Base-by-base conservation (phyloP, 2,329 filamentous ascomycete genomes). In the Pseudogymnoascus sp. region DNA sequence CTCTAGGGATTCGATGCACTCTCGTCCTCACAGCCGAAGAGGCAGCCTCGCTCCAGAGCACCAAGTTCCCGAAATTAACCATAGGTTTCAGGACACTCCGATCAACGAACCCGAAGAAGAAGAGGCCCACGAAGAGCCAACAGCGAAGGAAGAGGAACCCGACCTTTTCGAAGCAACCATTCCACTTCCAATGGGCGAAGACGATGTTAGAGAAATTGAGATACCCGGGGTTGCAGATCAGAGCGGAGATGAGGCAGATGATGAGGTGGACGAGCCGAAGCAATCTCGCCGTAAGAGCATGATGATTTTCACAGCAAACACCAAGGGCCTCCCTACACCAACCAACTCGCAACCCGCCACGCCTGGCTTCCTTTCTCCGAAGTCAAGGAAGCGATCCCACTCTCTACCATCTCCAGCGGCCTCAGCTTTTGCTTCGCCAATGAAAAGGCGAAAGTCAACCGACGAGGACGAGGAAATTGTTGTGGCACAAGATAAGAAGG, bases 181-280 rank as follows among this genome's bases (percentile, higher is more conserved):
- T 64, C 85, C 89, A n/a, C 76, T 94, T 8, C 89, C 89, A 0
- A 77, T 87, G 40, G 79, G 79, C 25, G 79, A 84, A 36, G 81
- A 85, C 58, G 90, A 95, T 70, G 76, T 93, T 6, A 82, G 87
- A 52, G 90, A 95, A 71, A 94, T 95, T 42, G 89, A 94, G 69
- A 82, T 91, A 48, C 88, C 89, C 3, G 88, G 88, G 0, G 78
- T 91, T 4, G 83, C 81, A 0, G 73, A 73, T 10, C 81, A 85
- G 66, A 84, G 79, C 62, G 86, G 90, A 62, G 86, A 87, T 12
- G 87, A 88, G 60, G 78, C 78, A 5, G 76, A 77, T 10, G 77
- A 77, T 7, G 73, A 77, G 2, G 72, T 74, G 4, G 73, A 74
- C 1, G 73, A 75, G 1, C 69, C 73, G 1, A 69, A 77, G 64